Conservation (phyloP, 257 asterid genomes). For the Plectranthus barbatus region DNA sequence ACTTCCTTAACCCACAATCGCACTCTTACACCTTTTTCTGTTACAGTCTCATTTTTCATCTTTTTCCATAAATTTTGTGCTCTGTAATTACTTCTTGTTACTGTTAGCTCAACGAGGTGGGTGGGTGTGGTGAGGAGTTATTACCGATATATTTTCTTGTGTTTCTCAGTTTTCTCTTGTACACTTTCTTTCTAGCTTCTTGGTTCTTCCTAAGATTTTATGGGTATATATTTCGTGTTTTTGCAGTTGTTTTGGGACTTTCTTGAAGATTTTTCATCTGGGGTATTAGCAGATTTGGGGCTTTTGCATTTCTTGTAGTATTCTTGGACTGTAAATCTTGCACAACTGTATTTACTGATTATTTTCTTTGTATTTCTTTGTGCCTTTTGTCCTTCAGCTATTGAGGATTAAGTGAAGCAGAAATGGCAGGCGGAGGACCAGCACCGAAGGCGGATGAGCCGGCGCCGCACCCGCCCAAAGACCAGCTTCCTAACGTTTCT, state of each 20-base stretch:
- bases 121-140: conserved; percentile 6
- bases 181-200: conserved; percentile 10
- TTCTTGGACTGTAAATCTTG: conserved; percentile 13
- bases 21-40: conserved; percentile 20
- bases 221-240: not conserved
- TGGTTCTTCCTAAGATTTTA: conserved; percentile 9
- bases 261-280: conserved; percentile 22
- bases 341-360: not conserved
- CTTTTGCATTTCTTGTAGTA: conserved; percentile 15
- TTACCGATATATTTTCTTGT: conserved; percentile 1
- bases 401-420: conserved; percentile 16
- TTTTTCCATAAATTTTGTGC: not conserved
- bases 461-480: conserved; percentile 85
- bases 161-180: conserved; percentile 3
- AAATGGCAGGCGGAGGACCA: conserved; percentile 65
- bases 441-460: conserved; percentile 67
- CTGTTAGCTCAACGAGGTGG: conserved; percentile 18
- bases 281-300: conserved; percentile 25
- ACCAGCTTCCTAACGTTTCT: conserved; percentile 83
- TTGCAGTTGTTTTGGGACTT: not conserved
- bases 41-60: conserved; percentile 20
- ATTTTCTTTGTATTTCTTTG: not conserved
- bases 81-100: conserved; percentile 7
- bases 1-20: conserved; percentile 15
- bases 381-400: conserved; percentile 6